Base-by-base conservation (phyloP, 2,329 filamentous ascomycete genomes). In the Hypoxylon sp. region DNA sequence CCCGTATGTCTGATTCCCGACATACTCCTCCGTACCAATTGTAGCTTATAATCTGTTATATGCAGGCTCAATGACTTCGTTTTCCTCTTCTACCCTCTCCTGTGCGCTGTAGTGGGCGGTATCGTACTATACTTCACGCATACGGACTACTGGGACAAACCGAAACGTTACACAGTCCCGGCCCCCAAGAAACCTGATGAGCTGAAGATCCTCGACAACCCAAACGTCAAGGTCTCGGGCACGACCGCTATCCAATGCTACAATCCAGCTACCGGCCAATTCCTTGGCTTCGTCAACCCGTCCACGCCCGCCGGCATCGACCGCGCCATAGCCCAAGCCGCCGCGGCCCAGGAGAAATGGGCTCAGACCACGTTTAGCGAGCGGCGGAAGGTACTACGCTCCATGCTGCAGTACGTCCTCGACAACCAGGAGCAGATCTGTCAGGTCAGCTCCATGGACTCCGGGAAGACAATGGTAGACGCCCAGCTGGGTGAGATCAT, bases 381-480 rank as follows among this genome's bases (percentile, higher is more conserved):
- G 79, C 87, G 96, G 67, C 87, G 91, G 72, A 90, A 88, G 74
- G 93, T 99, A 50, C 85, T 99, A 69, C 89, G 90, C 67, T 93
- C 93, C 6, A 84, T 99, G 76, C 84, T 97, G 73, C 91, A 90
- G 80, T 91, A 94, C 74, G 86, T 99, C 8, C 87, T 99, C 65
- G 92, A 97, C 71, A 92, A 98, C 78, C 94, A 98, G 79, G 92
- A 95, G 72, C 86, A 91, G 27, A 97, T 99, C 74, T 94, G 93
- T 75, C 87, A 89, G 15, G 89, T 93, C 31, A 95, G 94, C 54
- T 97, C 93, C 76, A 86, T 97, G 37, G 96, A 99, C 81, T 97
- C 93, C 46, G 96, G 96, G 70, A 99, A 99, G 86, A 98, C 97
- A 1, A 92, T 95, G 84, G 90, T 98, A 42, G 96, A 99, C 81